Conservation (phyloP, 108 stramenopile genomes). For the Pinguiococcus pyrenoidosus region DNA sequence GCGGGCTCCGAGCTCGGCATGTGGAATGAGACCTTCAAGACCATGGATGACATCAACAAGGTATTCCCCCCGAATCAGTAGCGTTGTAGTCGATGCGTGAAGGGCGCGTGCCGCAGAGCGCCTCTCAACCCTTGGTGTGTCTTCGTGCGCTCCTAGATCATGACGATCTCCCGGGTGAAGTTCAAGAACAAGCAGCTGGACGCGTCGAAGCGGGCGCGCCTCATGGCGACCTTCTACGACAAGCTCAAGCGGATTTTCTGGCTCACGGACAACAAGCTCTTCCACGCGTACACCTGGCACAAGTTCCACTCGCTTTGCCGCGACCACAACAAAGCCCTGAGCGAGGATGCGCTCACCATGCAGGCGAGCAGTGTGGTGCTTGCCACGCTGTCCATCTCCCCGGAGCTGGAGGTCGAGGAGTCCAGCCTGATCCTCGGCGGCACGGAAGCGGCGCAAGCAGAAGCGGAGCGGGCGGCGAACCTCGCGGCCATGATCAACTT, state of each 20-base stretch:
- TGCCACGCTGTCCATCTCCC: constrained; percentile 74
- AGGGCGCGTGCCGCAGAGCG: too few species aligned
- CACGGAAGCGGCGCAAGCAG: too few species aligned
- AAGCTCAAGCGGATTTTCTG: constrained; percentile 89
- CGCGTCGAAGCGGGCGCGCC: constrained; percentile 6
- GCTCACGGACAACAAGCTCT: constrained; percentile 88
- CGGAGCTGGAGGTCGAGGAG: too few species aligned
- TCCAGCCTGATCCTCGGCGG: too few species aligned
- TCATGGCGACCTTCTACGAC: constrained; percentile 94
- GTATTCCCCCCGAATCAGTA: too few species aligned
- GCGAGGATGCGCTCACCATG: constrained; percentile 49
- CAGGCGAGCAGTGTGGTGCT: constrained; percentile 74
- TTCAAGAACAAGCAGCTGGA: constrained; percentile 28
- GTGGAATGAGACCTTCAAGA: constrained; percentile 96
- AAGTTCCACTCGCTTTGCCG: constrained; percentile 73
- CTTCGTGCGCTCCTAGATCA: too few species aligned
- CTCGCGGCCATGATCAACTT: too few species aligned
- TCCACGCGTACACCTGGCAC: constrained; percentile 95
- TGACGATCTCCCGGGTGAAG: too few species aligned
- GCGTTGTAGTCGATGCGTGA: too few species aligned
- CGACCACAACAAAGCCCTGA: constrained; percentile 72
- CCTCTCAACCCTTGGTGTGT: too few species aligned
- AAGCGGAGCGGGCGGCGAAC: too few species aligned
- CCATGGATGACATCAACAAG: constrained; percentile 93
- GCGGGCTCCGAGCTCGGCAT: constrained; percentile 72